Percentiles rank a stretch among this genome's conserved stretches.
Evolutionary conservation across 2,329 filamentous ascomycete species (phyloP).

Genomic region (Madurella fahalii): DNA sequence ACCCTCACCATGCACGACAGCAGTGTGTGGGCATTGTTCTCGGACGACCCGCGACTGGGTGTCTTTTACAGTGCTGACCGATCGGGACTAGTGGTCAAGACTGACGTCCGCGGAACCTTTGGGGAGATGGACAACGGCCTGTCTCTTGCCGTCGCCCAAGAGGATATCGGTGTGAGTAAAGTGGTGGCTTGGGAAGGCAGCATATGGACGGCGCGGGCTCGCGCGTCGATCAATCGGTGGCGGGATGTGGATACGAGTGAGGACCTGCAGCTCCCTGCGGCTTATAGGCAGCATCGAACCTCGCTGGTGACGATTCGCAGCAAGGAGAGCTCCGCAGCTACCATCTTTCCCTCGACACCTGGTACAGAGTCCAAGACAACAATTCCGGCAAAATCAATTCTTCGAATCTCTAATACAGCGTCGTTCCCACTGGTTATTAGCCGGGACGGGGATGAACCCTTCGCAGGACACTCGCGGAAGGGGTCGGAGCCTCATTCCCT

Average conservation of each 20-base stretch:
- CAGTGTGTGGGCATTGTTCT: constrained; percentile 94
- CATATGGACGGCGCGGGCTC: constrained; percentile 86
- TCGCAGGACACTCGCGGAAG: constrained; percentile 48
- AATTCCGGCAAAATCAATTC: constrained; percentile 72
- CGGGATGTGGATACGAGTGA: constrained; percentile 75
- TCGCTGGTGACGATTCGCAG: constrained; percentile 40
- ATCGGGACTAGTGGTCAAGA: constrained; percentile 92
- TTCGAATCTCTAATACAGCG: constrained; percentile 81
- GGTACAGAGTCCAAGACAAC: constrained; percentile 49
- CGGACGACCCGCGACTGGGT: constrained; percentile 76
- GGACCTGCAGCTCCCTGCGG: constrained; percentile 62
- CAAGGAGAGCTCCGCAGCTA: constrained; percentile 15
- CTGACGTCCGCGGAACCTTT: constrained; percentile 72
- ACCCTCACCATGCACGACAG: constrained; percentile 99
- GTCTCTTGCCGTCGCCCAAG: constrained; percentile 85
- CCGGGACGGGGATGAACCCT: constrained; percentile 44
- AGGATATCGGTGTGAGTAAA: constrained; percentile 76
- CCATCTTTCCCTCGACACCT: constrained; percentile 32
- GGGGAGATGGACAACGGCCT: constrained; percentile 81
- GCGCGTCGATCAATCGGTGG: constrained; percentile 92
- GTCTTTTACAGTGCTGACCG: constrained; percentile 95
- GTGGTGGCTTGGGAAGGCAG: constrained; percentile 66
- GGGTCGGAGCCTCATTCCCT: constrained; percentile 53
- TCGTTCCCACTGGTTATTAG: constrained; percentile 61
- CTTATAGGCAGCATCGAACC: constrained; percentile 46